phyloP scores from a whole-genome alignment of 1,284 basidiomycete genomes.

The Ustilago bromivora region DNA sequence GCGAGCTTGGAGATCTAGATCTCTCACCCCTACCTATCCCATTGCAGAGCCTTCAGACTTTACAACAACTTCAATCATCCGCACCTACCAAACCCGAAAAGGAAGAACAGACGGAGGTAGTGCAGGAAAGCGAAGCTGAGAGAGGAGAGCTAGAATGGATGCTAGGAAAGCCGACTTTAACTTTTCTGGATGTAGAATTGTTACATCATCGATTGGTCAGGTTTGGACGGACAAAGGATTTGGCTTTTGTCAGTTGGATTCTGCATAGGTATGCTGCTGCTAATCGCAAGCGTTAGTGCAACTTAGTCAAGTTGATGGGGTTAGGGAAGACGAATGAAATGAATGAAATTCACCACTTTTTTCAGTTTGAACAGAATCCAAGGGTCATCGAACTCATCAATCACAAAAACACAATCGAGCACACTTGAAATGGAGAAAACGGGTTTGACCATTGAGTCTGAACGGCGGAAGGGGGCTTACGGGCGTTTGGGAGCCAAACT shows the following conservation, averaged over 20 bases:
- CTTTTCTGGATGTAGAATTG: slow-evolving; percentile 56
- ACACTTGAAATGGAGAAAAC: not conserved
- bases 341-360: not conserved
- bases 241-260: slow-evolving; percentile 37
- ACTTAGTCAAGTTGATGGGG: too few species aligned
- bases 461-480: not conserved
- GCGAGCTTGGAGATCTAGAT: slow-evolving; percentile 2
- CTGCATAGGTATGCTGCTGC: slow-evolving; percentile 25
- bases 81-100: not conserved
- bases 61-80: slow-evolving; percentile 8
- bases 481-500: slow-evolving; percentile 23
- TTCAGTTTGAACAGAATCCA: too few species aligned
- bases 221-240: slow-evolving; percentile 19
- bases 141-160: not conserved
- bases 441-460: not conserved
- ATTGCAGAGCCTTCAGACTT: slow-evolving; percentile 8
- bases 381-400: too few species aligned
- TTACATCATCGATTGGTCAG: slow-evolving; percentile 60
- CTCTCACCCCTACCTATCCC: slow-evolving; percentile 29
- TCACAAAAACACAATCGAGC: too few species aligned
- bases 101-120: not conserved
- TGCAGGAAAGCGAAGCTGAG: slow-evolving; percentile 1
- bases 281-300: not conserved
- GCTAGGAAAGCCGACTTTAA: slow-evolving; percentile 27
- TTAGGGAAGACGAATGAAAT: not conserved